Conservation (phyloP, 2,329 filamentous ascomycete species). For the Cladosporium sp. region DNA sequence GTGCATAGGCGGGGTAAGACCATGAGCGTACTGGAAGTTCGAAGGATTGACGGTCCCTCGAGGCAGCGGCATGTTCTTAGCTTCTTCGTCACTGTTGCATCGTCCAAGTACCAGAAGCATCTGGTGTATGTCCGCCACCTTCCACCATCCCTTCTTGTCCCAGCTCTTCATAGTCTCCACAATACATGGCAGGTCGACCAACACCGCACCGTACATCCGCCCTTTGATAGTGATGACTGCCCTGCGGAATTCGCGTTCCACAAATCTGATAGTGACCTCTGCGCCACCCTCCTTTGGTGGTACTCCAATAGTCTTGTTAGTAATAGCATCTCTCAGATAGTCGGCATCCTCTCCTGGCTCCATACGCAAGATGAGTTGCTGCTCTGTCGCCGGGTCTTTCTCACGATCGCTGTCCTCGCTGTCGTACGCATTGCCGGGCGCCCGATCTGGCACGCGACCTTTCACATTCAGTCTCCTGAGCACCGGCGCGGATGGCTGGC, state of each 20-base stretch:
- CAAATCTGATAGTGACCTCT: constrained; percentile 78
- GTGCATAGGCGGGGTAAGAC: constrained; percentile 84
- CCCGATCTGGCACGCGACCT: constrained; percentile 68
- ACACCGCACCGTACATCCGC: constrained; percentile 71
- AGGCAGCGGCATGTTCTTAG: constrained; percentile 62
- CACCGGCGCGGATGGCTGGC: constrained; percentile 24
- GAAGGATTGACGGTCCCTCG: constrained; percentile 65
- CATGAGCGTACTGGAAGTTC: constrained; percentile 76
- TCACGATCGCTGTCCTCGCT: constrained; percentile 93
- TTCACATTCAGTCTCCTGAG: constrained; percentile 27
- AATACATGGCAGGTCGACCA: constrained; percentile 84
- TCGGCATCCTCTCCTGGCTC: constrained; percentile 81
- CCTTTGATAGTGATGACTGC: constrained; percentile 71
- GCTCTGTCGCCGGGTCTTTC: constrained; percentile 81
- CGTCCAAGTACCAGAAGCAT: constrained; percentile 79
- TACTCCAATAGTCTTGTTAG: constrained; percentile 74
- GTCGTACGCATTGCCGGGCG: constrained; percentile 88
- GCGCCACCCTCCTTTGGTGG: constrained; percentile 66
- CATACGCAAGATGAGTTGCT: constrained; percentile 89
- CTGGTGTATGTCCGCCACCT: constrained; percentile 84
- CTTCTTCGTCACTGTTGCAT: constrained; percentile 59
- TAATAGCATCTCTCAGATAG: constrained; percentile 74
- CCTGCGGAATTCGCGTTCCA: constrained; percentile 72
- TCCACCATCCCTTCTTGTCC: constrained; percentile 85
- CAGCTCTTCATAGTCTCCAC: constrained; percentile 92